Conservation (phyloP, 2,329 filamentous ascomycete genomes). For the Botrytis deweyae region DNA sequence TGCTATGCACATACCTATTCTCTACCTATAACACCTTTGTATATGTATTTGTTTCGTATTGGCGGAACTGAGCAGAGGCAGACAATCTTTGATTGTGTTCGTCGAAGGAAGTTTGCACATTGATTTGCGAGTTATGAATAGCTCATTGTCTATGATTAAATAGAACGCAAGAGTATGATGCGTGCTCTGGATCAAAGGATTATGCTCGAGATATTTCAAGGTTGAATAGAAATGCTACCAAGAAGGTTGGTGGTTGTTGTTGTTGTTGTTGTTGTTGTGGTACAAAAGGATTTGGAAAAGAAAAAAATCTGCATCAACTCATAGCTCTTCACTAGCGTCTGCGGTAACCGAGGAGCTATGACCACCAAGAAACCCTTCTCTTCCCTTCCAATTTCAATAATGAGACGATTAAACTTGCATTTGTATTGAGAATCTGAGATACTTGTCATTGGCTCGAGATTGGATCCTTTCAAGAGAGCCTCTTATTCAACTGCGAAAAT, state of each 20-base stretch:
- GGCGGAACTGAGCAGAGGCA: not conserved
- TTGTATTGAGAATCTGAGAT: not conserved
- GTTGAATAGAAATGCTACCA: not conserved
- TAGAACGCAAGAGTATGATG: not conserved
- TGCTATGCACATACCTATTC: not conserved
- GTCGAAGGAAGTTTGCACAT: not conserved
- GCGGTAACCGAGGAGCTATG: constrained; percentile 10
- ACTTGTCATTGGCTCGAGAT: not conserved
- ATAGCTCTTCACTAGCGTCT: constrained; percentile 14
- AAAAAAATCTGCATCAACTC: constrained; percentile 3
- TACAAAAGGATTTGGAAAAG: not conserved
- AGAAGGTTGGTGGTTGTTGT: not conserved
- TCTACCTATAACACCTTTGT: not conserved
- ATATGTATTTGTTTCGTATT: constrained; percentile 2
- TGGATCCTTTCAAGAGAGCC: not conserved
- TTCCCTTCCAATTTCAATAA: not conserved
- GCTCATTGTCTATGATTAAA: not conserved
- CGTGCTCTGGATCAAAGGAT: not conserved
- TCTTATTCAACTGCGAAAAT: not conserved
- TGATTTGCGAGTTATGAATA: not conserved
- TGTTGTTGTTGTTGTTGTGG: too few relatives aligned
- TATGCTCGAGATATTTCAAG: not conserved
- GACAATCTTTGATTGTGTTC: not conserved
- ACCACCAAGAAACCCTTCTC: not conserved
- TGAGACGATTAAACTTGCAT: not conserved